Conservation (phyloP, 2,329 filamentous ascomycete genomes). For the Thyridium curvatum region DNA sequence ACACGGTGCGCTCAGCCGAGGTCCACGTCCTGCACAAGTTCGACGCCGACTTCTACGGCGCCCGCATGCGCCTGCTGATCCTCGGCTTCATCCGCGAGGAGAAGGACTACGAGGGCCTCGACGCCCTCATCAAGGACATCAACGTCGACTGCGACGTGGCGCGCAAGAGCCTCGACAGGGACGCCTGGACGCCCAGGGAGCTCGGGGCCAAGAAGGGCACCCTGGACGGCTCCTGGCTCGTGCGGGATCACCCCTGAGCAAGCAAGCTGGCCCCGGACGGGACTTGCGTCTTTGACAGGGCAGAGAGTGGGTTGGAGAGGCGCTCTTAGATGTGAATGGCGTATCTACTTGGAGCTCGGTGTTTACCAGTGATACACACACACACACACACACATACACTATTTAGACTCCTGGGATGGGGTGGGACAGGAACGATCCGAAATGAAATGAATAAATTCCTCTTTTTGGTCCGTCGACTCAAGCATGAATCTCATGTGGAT, state of each 20-base stretch:
- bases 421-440: too few relatives aligned
- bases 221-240: constrained; percentile 23
- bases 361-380: too few relatives aligned
- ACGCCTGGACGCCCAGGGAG: constrained; percentile 47
- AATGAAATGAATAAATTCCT: too few relatives aligned
- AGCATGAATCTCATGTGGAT: too few relatives aligned
- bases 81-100: constrained; percentile 86
- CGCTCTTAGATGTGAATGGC: too few relatives aligned
- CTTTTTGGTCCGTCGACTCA: too few relatives aligned
- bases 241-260: constrained; percentile 7
- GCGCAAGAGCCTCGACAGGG: constrained; percentile 61
- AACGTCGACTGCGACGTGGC: constrained; percentile 82
- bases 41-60: constrained; percentile 75
- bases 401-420: too few relatives aligned
- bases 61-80: constrained; percentile 71
- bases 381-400: too few relatives aligned
- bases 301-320: too few relatives aligned
- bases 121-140: constrained; percentile 84
- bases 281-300: too few relatives aligned
- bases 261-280: too few relatives aligned
- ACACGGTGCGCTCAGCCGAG: constrained; percentile 78
- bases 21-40: constrained; percentile 83
- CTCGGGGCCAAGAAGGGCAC: constrained; percentile 13
- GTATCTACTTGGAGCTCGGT: too few relatives aligned
- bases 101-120: constrained; percentile 77